Base-by-base conservation (phyloP, 176 grass and related monocot genomes). In the Phyllostachys edulis region DNA sequence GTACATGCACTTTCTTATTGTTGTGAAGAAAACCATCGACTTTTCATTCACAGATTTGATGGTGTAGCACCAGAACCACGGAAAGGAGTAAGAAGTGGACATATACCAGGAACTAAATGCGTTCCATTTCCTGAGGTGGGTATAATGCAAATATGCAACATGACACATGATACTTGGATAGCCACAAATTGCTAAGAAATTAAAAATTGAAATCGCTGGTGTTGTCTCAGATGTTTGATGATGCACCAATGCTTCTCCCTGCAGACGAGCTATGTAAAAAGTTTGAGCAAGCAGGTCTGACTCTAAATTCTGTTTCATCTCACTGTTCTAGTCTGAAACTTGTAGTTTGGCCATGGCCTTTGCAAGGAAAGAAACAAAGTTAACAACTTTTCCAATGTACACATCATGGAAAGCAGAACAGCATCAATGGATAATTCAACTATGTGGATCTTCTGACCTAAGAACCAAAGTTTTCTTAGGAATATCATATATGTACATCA, bases 61-160 rank as follows among this genome's bases (percentile, higher is more conserved):
- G 92, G 95, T 84, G 76, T 90, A 83, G 87, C 85, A 32, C 96
- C 96, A 92, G 96, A 95, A 81, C 96, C 96, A 71, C 89, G 96
- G 16, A 46, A 88, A 88, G 96, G 87, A 21, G 86, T 95, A 81
- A 90, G 87, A 81, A 98, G 96, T 85, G 96, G 96, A 24, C 96
- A 98, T 83, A 92, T 95, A 71, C 93, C 91, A 39, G 89, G 85
- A 89, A 86, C 87, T 78, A 90, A 85, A 90, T 90, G 96, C 75
- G 74, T 98, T 86, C 89, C 96, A 66, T 98, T 93, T 61, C 85
- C 83, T 42, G 76, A 90, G 89, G 96, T 98, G 46, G 57, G 80
- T 81, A 45, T 24, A 73, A 54, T 73, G 52, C 15, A 88, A 76
- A 63, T 69, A 55, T 65, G 59, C 45, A 71, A 49, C 7, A 12